Percentiles rank a stretch among this genome's conserved stretches.
Conservation (phyloP, 2,329 filamentous ascomycete genomes). For the Corinectria fuckeliana region DNA sequence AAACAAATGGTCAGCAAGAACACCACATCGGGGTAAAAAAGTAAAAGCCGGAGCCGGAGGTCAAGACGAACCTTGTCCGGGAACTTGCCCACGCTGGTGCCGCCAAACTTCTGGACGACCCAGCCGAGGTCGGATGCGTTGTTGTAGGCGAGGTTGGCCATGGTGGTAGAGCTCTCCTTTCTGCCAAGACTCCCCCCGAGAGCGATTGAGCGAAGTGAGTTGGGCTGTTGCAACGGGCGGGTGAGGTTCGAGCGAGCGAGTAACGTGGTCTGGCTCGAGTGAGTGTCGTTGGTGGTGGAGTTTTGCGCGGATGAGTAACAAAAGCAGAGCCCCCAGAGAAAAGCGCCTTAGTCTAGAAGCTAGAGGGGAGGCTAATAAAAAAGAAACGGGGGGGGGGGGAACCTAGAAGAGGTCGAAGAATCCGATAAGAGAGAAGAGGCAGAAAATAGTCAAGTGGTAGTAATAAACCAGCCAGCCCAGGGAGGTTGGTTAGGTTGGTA, state of each 20-base stretch:
- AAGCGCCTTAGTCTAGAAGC: conserved; percentile 1
- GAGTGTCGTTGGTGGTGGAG: conserved; percentile 21
- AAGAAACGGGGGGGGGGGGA: no score
- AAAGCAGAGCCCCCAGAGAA: conserved; percentile 18
- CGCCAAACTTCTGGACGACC: conserved; percentile 95
- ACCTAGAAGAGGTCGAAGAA: not conserved
- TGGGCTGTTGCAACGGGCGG: not conserved
- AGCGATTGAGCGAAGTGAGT: not conserved
- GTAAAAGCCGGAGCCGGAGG: not conserved
- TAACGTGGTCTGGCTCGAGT: conserved; percentile 8
- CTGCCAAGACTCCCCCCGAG: not conserved
- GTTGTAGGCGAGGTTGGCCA: conserved; percentile 43
- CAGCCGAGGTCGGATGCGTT: conserved; percentile 61
- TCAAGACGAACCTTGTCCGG: conserved; percentile 66
- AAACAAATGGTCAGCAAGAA: conserved; percentile 3
- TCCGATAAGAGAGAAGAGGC: not conserved
- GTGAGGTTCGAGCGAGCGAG: conserved; percentile 1
- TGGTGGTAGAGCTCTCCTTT: conserved; percentile 20
- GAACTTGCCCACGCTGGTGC: conserved; percentile 95
- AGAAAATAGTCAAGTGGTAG: not conserved
- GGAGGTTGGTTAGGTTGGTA: no score
- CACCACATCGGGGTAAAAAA: not conserved
- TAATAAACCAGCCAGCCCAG: not conserved
- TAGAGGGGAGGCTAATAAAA: not conserved
- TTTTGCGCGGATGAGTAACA: conserved; percentile 34